Conservation (phyloP, 2,329 filamentous ascomycete genomes). For the Fusarium udum region DNA sequence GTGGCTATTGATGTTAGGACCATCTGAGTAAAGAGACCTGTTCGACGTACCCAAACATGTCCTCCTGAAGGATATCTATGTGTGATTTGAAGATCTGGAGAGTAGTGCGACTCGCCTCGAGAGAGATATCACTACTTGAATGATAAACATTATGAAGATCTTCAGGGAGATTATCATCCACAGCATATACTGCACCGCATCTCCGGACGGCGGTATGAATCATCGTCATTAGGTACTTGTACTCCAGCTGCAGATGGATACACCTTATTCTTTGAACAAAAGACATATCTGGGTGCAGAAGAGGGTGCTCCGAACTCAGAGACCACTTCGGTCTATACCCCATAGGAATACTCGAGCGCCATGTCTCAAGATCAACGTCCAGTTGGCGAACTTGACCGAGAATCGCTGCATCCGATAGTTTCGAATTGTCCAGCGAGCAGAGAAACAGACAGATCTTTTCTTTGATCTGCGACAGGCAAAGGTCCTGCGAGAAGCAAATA, state of each 20-base stretch:
- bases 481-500: not conserved
- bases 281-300: not conserved
- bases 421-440: not conserved
- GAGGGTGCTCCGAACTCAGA: not conserved
- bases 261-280: not conserved
- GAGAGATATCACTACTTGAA: conserved; percentile 1
- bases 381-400: not conserved
- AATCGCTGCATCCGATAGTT: not conserved
- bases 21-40: rapidly evolving
- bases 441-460: not conserved
- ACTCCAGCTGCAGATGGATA: not conserved
- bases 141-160: conserved; percentile 1
- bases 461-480: not conserved
- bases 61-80: not conserved
- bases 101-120: not conserved
- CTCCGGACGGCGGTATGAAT: not conserved
- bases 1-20: not conserved
- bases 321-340: not conserved
- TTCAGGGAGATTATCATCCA: not conserved
- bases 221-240: not conserved
- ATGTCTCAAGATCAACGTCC: not conserved
- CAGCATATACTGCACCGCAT: not conserved
- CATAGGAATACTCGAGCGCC: not conserved
- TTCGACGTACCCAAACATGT: not conserved
- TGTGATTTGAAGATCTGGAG: not conserved